phyloP scores from a whole-genome alignment of 768 basidiomycete species.

The Trametes cubensis region DNA sequence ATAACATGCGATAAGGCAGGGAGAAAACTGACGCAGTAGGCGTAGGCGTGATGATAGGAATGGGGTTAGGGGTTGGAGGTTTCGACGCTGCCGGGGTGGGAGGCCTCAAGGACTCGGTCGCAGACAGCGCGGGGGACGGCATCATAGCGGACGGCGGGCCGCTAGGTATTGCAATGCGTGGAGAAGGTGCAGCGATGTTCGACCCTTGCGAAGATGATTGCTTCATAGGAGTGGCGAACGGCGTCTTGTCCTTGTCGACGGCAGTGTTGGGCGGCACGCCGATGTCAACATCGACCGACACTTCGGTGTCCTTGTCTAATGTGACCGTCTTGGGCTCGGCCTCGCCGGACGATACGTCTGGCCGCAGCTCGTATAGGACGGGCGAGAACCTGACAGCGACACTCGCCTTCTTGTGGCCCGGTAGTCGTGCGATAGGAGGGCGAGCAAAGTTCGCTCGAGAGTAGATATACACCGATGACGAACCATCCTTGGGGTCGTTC shows the following conservation, averaged over 20 bases:
- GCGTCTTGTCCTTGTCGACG: slow-evolving; percentile 14
- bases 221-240: slow-evolving; percentile 20
- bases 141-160: slow-evolving; percentile 32
- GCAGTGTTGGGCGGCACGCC: slow-evolving; percentile 21
- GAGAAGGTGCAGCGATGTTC: slow-evolving; percentile 51
- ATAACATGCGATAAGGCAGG: slow-evolving; percentile 91
- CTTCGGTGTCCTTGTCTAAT: slow-evolving; percentile 67
- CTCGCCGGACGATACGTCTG: slow-evolving; percentile 46
- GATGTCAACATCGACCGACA: slow-evolving; percentile 60
- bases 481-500: slow-evolving; percentile 38
- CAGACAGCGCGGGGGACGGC: slow-evolving; percentile 60
- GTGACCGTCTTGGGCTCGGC: slow-evolving; percentile 57
- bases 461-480: slow-evolving; percentile 88
- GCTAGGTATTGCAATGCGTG: slow-evolving; percentile 40
- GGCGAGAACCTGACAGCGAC: slow-evolving; percentile 95
- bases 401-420: slow-evolving; percentile 94
- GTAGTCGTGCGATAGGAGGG: slow-evolving; percentile 91
- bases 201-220: slow-evolving; percentile 22
- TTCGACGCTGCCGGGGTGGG: slow-evolving; percentile 66
- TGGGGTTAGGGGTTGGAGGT: slow-evolving; percentile 47
- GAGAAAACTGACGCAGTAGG: slow-evolving; percentile 75
- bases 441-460: slow-evolving; percentile 92
- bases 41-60: slow-evolving; percentile 34
- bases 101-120: slow-evolving; percentile 48
- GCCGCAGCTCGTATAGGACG: slow-evolving; percentile 86